Evolutionary conservation across 192 early-diverging fungal genomes (phyloP).

Genomic region (Coemansia brasiliensis): DNA sequence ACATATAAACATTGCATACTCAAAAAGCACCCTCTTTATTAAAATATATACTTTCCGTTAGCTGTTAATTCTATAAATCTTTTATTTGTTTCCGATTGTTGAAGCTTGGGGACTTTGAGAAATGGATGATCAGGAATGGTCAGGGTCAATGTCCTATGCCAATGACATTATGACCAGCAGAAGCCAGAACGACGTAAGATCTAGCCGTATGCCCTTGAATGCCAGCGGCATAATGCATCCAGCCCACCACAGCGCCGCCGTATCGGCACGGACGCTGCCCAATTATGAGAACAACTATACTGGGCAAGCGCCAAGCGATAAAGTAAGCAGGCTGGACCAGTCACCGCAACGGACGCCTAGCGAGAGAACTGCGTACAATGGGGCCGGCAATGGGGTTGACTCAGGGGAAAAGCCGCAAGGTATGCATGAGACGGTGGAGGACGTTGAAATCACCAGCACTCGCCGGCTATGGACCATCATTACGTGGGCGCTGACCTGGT

Average conservation of each 20-base stretch:
- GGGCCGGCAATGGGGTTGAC: slow-evolving; percentile 9
- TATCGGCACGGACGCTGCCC: slow-evolving; percentile 33
- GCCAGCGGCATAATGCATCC: slow-evolving; percentile 3
- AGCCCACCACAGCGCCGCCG: slow-evolving; percentile 4
- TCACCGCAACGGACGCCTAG: slow-evolving; percentile 30
- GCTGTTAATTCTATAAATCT: no score
- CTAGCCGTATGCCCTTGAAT: not conserved
- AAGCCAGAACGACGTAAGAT: slow-evolving; percentile 15
- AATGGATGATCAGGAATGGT: slow-evolving; percentile 43
- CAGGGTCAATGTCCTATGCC: slow-evolving; percentile 37
- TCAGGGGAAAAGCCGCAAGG: slow-evolving; percentile 20
- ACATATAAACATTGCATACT: not conserved
- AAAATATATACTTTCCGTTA: no score
- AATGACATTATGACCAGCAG: slow-evolving; percentile 39
- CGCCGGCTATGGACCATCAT: slow-evolving; percentile 34
- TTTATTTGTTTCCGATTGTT: no score
- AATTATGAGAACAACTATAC: slow-evolving; percentile 6
- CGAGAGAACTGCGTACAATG: slow-evolving; percentile 26
- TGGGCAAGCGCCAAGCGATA: slow-evolving; percentile 2
- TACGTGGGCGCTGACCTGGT: slow-evolving; percentile 50
- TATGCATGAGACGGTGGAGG: slow-evolving; percentile 42
- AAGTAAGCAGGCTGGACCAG: not conserved
- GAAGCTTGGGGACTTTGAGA: not conserved
- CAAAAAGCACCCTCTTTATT: no score
- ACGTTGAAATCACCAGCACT: slow-evolving; percentile 34